Conservation (phyloP, 2,329 filamentous ascomycete species). For the Coniochaeta hoffmannii region DNA sequence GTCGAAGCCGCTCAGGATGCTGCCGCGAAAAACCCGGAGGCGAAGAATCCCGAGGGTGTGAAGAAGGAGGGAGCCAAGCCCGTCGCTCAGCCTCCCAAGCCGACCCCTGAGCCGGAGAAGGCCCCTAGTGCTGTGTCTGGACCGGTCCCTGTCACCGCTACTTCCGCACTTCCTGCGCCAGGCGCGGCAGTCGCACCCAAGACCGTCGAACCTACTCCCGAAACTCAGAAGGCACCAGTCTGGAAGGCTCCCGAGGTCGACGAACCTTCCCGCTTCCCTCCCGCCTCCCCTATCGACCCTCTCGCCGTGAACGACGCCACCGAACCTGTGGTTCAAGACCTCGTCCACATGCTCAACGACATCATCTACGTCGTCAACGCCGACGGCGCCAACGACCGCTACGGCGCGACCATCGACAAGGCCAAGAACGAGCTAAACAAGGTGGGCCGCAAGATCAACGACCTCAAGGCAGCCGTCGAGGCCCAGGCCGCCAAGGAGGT, state of each 20-base stretch:
- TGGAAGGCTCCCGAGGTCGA: slow-evolving; percentile 52
- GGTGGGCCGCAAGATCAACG: slow-evolving; percentile 70
- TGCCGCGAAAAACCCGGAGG: slow-evolving; percentile 16
- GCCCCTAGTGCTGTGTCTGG: slow-evolving; percentile 16
- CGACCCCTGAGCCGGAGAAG: slow-evolving; percentile 3
- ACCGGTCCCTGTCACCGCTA: slow-evolving; percentile 13
- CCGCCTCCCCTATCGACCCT: slow-evolving; percentile 67
- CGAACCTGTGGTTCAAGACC: slow-evolving; percentile 84
- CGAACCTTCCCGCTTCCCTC: slow-evolving; percentile 56
- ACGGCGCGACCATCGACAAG: slow-evolving; percentile 70
- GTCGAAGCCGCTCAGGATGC: slow-evolving; percentile 19
- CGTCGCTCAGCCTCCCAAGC: slow-evolving; percentile 4
- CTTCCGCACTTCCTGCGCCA: slow-evolving; percentile 5
- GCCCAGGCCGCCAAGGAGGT: slow-evolving; percentile 70
- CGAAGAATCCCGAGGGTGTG: slow-evolving; percentile 15
- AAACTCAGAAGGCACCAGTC: slow-evolving; percentile 25
- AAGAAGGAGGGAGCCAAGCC: slow-evolving; percentile 27
- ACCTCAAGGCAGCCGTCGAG: slow-evolving; percentile 62
- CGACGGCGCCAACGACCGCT: slow-evolving; percentile 70
- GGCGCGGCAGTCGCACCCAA: slow-evolving; percentile 16
- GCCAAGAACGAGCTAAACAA: slow-evolving; percentile 76
- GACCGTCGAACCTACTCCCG: slow-evolving; percentile 9
- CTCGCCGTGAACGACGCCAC: slow-evolving; percentile 66
- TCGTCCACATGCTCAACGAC: slow-evolving; percentile 93
- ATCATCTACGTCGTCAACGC: slow-evolving; percentile 90